Evolutionary conservation across 1,284 basidiomycete species (phyloP), one percentile per base, ranked within the genome.

Genomic region (Ustilago lituana): DNA sequence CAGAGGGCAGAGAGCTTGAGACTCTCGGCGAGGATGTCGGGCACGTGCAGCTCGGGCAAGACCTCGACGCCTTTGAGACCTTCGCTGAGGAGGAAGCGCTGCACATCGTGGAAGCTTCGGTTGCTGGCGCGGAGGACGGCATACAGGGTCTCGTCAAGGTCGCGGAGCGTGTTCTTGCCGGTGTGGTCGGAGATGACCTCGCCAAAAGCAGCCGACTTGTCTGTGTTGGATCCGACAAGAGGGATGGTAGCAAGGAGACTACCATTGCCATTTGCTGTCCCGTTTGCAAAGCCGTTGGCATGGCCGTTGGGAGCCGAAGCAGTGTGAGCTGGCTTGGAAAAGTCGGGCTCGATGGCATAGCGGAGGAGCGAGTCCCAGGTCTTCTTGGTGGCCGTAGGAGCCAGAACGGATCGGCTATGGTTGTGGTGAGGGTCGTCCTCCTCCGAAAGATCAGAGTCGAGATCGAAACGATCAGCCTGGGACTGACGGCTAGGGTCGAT

Each of bases 1-100:
- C 92, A 92, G 26, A 96, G 86, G 4, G 92, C 90, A 7, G 91
- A 89, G 17, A 96, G 84, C 90, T 94, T 94, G 91, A 96, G 77
- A 12, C 61, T 40, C 20, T 70, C 69, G 45, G 59, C 58, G 45
- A 77, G 64, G 31, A 72, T 68, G 36, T 79, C 72, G 54, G 72
- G 58, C 3, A 59, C 56, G 41, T 74, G 78, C 19, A 78, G 59
- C 43, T 73, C 74, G 50, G 61, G 39, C 31, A 77, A 55, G 35
- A 76, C 44, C 40, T 74, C 53, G 38, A 49, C 45, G 49, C 54
- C 60, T 55, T 71, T 77, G 43, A 51, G 24, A 20, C 66, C 57
- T 40, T 78, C 77, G 41, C 54, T 76, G 55, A 74, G 72, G 29
- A 79, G 58, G 70, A 78, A 79, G 57, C 77, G 77, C 60, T 79